These are phyloP conservation scores for Echites panduratus DNA, from an alignment of 257 asterid species.

Conservation along the genomic window DNA sequence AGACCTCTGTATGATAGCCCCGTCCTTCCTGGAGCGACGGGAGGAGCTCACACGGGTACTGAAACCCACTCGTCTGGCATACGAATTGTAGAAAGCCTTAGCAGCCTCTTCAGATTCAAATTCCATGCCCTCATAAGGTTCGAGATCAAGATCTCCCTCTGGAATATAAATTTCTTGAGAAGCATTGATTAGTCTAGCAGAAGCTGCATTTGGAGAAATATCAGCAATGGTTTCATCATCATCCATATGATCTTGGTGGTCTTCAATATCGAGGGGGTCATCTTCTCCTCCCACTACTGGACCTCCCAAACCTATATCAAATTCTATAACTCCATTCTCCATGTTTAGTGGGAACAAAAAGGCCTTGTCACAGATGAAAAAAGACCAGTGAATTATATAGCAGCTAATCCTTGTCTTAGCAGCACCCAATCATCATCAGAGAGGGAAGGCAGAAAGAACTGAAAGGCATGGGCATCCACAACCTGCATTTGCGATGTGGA, in stretches of 20 bases:
- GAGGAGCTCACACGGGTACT: slow-evolving; percentile 98
- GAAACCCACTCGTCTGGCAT: slow-evolving; percentile 93
- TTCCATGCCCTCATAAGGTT: slow-evolving; percentile 93
- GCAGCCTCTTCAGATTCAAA: slow-evolving; percentile 99
- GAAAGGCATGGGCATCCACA: background rate
- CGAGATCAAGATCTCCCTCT: slow-evolving; percentile 73
- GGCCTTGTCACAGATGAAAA: background rate
- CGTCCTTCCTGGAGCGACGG: slow-evolving; percentile 96
- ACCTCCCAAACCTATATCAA: slow-evolving; percentile 74
- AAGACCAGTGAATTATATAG: background rate
- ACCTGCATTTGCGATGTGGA: background rate
- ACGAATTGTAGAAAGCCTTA: slow-evolving; percentile 87
- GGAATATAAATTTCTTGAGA: slow-evolving; percentile 41
- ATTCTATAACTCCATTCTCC: slow-evolving; percentile 75
- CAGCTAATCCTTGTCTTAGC: background rate
- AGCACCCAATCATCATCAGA: background rate
- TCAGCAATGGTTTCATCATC: slow-evolving; percentile 47
- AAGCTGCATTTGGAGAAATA: slow-evolving; percentile 43
- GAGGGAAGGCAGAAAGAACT: background rate
- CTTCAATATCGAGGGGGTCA: slow-evolving; percentile 24
- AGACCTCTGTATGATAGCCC: slow-evolving; percentile 94
- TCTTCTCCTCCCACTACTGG: slow-evolving; percentile 27
- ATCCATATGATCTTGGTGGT: slow-evolving; percentile 21
- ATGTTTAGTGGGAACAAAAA: slow-evolving; percentile 18
- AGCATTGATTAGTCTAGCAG: slow-evolving; percentile 38